Evolutionary conservation across 257 asterid genomes (phyloP).

Genomic region (Forsythia viridissima): DNA sequence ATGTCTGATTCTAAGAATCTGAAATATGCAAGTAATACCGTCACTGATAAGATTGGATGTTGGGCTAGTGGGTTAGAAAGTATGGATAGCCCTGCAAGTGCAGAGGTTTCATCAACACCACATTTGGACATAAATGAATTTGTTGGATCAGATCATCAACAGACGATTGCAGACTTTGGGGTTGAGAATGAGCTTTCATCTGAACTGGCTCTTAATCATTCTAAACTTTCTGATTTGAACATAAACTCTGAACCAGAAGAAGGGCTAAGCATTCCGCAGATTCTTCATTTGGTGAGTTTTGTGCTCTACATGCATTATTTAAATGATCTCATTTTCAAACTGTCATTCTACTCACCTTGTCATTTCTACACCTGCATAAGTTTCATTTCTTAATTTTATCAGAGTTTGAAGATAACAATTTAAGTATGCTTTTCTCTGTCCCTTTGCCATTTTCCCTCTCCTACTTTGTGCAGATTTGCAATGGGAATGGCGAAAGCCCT

Average conservation of each 20-base stretch:
- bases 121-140: constrained; percentile 61
- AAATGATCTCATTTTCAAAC: constrained; percentile 4
- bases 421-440: constrained; percentile 17
- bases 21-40: constrained; percentile 44
- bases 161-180: constrained; percentile 40
- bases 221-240: constrained; percentile 52
- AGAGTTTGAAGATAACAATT: constrained; percentile 10
- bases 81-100: constrained; percentile 42
- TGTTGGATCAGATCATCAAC: constrained; percentile 55
- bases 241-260: constrained; percentile 53
- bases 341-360: constrained; percentile 7
- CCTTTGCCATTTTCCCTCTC: constrained; percentile 9
- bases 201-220: constrained; percentile 48
- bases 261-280: constrained; percentile 94
- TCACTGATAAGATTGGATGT: constrained; percentile 51
- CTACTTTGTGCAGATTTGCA: constrained; percentile 60
- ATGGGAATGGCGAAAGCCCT: constrained; percentile 71
- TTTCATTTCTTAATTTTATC: constrained; percentile 1
- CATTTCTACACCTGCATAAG: neutral
- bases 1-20: constrained; percentile 49
- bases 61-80: constrained; percentile 33
- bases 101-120: constrained; percentile 51
- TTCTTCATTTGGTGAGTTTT: constrained; percentile 86
- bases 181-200: constrained; percentile 55
- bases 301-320: constrained; percentile 9